phyloP scores from a whole-genome alignment of 1,139 yeast species.

The Geotrichum reessii region DNA sequence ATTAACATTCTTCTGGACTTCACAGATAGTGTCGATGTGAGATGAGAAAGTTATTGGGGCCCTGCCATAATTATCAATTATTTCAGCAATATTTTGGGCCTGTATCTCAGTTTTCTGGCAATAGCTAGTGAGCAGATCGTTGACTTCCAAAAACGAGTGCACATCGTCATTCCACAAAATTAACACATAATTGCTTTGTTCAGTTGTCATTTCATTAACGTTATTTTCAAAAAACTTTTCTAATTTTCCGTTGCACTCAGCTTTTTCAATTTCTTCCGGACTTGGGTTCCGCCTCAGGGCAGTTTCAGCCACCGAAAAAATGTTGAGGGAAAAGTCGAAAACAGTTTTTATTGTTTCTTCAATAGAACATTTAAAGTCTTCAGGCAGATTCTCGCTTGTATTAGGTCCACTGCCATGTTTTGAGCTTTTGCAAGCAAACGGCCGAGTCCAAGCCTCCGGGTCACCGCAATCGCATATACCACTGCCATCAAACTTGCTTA shows the following conservation, averaged over 20 bases:
- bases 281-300: constrained; percentile 31
- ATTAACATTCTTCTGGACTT: neutral
- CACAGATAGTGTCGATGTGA: neutral
- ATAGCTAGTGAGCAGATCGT: constrained; percentile 55
- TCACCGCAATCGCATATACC: constrained; percentile 98
- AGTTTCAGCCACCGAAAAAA: constrained; percentile 46
- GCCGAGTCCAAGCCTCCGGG: constrained; percentile 63
- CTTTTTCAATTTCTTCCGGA: constrained; percentile 24
- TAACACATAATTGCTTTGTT: constrained; percentile 46
- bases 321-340: constrained; percentile 73
- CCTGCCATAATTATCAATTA: constrained; percentile 59
- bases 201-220: constrained; percentile 39
- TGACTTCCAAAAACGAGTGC: constrained; percentile 69
- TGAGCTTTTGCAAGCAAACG: constrained; percentile 48
- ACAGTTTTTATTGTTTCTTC: constrained; percentile 46
- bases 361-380: constrained; percentile 29
- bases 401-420: constrained; percentile 22
- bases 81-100: constrained; percentile 65
- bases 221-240: constrained; percentile 46
- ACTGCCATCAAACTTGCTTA: constrained; percentile 74
- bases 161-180: constrained; percentile 73
- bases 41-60: constrained; percentile 36
- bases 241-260: constrained; percentile 38
- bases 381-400: constrained; percentile 22
- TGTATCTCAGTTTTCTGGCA: constrained; percentile 59